These are phyloP conservation scores for Phenoliferia sp. DNA, from an alignment of 1,284 basidiomycete genomes.

Conservation along the genomic window DNA sequence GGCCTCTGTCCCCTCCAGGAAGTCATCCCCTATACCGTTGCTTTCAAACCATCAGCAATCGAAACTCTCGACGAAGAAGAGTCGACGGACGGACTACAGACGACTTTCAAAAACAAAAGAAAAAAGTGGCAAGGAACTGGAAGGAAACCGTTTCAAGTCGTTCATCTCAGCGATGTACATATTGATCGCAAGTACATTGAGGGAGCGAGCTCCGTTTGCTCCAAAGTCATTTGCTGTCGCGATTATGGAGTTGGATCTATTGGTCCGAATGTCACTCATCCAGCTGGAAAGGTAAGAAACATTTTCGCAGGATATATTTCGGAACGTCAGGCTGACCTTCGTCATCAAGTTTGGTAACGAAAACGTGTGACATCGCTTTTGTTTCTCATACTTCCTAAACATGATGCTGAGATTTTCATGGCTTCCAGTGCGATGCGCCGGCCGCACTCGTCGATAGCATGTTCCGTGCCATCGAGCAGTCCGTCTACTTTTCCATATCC, in stretches of 20 bases:
- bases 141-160: constrained; percentile 32
- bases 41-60: constrained; percentile 1
- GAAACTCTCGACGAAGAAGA: not conserved
- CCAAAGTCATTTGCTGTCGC: constrained; percentile 57
- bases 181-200: constrained; percentile 42
- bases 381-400: not conserved
- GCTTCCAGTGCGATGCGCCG: constrained; percentile 30
- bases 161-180: constrained; percentile 40
- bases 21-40: constrained; percentile 29
- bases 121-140: constrained; percentile 8
- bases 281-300: constrained; percentile 28
- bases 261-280: constrained; percentile 15
- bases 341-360: constrained; percentile 24
- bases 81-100: not conserved
- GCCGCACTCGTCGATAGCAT: constrained; percentile 50
- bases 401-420: no score
- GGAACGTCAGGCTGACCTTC: constrained; percentile 41
- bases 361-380: constrained; percentile 8
- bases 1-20: constrained; percentile 51
- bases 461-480: constrained; percentile 47
- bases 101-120: not conserved
- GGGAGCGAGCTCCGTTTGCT: constrained; percentile 54
- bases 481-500: constrained; percentile 15
- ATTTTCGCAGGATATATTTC: not conserved
- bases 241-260: constrained; percentile 22